Conservation (phyloP, 1,284 basidiomycete genomes). For the Trametes sp. region DNA sequence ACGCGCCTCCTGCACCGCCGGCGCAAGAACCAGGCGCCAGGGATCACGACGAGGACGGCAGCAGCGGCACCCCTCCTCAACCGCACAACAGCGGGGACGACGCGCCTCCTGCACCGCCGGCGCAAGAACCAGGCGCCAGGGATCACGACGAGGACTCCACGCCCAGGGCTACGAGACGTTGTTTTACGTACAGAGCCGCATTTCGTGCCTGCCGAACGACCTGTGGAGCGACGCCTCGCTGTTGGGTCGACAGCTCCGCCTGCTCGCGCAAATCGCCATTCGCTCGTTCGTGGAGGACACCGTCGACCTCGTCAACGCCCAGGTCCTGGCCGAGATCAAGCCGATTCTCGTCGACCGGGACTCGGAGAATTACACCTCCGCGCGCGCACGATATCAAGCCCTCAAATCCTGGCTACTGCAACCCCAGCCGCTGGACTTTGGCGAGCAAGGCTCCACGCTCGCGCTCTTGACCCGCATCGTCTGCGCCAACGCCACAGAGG, state of each 20-base stretch:
- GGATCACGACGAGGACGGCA: no score
- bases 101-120: no score
- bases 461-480: not conserved
- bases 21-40: no score
- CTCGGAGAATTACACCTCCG: not conserved
- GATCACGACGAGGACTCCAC: no score
- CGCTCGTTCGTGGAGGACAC: conserved; percentile 2
- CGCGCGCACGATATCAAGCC: not conserved
- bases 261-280: conserved; percentile 1
- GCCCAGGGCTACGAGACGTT: conserved; percentile 7
- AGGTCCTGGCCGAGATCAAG: conserved; percentile 2
- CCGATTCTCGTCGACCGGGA: not conserved
- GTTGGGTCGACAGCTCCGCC: not conserved
- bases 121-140: no score
- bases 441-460: not conserved
- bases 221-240: not conserved
- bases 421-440: not conserved
- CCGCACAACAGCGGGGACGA: no score
- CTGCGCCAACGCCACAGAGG: not conserved
- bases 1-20: no score
- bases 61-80: no score
- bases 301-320: not conserved
- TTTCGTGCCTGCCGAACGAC: not conserved
- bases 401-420: not conserved
- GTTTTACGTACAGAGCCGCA: not conserved